Percentiles rank a stretch among this genome's conserved stretches.
These are phyloP conservation scores for Flaveria robusta DNA, from an alignment of 129 eudicot species.

Conservation along the genomic window DNA sequence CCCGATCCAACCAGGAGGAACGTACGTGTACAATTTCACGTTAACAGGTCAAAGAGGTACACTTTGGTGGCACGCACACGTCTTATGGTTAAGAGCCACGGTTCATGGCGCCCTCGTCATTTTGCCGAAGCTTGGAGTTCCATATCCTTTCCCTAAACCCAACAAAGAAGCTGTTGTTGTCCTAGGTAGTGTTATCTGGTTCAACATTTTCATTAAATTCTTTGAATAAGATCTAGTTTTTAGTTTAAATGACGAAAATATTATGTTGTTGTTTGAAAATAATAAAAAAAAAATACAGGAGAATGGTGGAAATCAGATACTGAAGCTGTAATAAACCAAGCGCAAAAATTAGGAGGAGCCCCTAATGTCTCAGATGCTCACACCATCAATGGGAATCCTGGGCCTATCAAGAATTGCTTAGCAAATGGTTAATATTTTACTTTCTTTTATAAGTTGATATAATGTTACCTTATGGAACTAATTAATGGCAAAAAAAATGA, in stretches of 20 bases:
- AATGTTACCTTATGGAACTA: not conserved
- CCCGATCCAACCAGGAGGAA: slow-evolving; percentile 75
- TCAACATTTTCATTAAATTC: not conserved
- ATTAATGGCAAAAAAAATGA: not conserved
- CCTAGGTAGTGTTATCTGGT: slow-evolving; percentile 42
- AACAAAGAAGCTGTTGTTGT: slow-evolving; percentile 54
- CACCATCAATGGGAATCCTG: slow-evolving; percentile 77
- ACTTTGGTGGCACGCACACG: slow-evolving; percentile 86
- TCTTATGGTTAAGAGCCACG: slow-evolving; percentile 88
- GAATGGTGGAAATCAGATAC: slow-evolving; percentile 98
- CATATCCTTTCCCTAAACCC: slow-evolving; percentile 77
- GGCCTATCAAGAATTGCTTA: slow-evolving; percentile 53
- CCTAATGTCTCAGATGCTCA: slow-evolving; percentile 89
- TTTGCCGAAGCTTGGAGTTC: slow-evolving; percentile 64
- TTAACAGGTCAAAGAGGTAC: slow-evolving; percentile 86
- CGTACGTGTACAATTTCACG: slow-evolving; percentile 66
- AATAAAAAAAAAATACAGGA: slow-evolving; percentile 35
- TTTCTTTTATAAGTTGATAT: not conserved
- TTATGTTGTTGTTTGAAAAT: not conserved
- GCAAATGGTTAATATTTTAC: slow-evolving; percentile 40
- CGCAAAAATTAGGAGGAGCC: slow-evolving; percentile 52
- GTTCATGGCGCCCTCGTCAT: slow-evolving; percentile 82
- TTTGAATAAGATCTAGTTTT: not conserved
- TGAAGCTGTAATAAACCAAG: slow-evolving; percentile 70
- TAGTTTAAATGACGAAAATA: not conserved